Evolutionary conservation across 768 basidiomycete species (phyloP), one percentile per base, ranked within the genome.

Genomic region (Boletellus ananas): DNA sequence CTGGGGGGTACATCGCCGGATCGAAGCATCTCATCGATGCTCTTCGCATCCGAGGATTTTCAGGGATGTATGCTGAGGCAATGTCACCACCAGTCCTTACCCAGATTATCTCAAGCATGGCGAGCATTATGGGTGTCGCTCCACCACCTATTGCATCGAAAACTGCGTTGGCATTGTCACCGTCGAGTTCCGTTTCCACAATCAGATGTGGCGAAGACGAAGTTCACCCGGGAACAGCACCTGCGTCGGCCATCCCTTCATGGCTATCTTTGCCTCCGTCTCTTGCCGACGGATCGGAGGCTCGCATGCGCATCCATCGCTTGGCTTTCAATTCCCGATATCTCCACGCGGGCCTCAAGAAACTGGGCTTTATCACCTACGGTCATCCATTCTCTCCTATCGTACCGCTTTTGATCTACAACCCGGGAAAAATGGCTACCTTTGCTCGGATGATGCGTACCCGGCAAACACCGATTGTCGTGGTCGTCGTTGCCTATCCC

Each of bases 321-420:
- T 77, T 99, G 34, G 93, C 94, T 1, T 99, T 99, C 79, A 98
- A 98, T 74, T 79, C 89, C 16, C 83, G 93, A 18, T 99, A 98
- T 72, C 84, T 99, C 43, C 85, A 88, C 55, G 79, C 79, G 6
- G 95, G 84, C 1, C 77, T 99, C 48, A 75, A 79, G 59, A 94
- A 91, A 62, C 82, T 99, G 31, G 96, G 96, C 0, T 99, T 99
- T 77, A 95, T 99, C 74, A 90, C 90, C 6, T 96, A 94, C 61
- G 95, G 95, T 0, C 84, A 90, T 68, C 80, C 84, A 33, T 84
- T 91, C 58, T 93, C 91, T 23, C 95, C 96, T 2, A 90, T 99
- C 59, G 87, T 98, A 4, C 95, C 96, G 0, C 74, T 98, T 39
- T 75, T 99, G 44, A 71, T 98, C 29, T 98, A 92, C 79, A 83